Conservation (phyloP, 768 basidiomycete genomes). For the Pleurotus ostreatus region DNA sequence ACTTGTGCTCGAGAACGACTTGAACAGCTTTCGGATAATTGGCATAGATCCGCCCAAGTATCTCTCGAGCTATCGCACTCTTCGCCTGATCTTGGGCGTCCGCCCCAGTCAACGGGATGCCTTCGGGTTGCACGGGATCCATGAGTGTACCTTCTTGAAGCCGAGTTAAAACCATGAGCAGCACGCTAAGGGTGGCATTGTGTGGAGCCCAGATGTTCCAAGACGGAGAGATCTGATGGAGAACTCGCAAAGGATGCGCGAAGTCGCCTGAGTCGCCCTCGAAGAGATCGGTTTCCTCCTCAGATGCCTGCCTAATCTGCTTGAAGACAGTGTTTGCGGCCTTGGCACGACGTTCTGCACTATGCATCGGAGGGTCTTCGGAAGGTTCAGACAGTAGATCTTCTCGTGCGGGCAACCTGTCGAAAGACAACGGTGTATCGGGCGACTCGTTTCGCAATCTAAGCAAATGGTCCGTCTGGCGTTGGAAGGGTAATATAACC, state of each 20-base stretch:
- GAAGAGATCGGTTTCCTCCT: constrained; percentile 14
- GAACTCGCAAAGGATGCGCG: constrained; percentile 53
- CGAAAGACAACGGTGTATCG: constrained; percentile 36
- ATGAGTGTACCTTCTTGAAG: constrained; percentile 49
- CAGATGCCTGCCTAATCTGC: constrained; percentile 10
- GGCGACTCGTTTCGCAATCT: constrained; percentile 26
- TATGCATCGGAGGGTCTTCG: constrained; percentile 25
- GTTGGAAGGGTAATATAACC: constrained; percentile 63
- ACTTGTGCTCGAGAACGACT: constrained; percentile 29
- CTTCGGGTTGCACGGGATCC: constrained; percentile 31
- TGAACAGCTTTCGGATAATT: constrained; percentile 46
- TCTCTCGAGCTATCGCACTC: constrained; percentile 28
- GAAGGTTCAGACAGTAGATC: constrained; percentile 13
- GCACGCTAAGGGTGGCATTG: constrained; percentile 37
- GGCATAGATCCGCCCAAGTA: constrained; percentile 42
- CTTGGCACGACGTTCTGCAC: constrained; percentile 19
- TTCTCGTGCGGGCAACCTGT: constrained; percentile 19
- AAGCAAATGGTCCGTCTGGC: constrained; percentile 19
- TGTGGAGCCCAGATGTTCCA: constrained; percentile 72
- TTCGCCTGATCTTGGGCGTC: constrained; percentile 18
- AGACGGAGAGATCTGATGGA: constrained; percentile 59
- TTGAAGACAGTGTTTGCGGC: constrained; percentile 16
- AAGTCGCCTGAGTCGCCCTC: constrained; percentile 36
- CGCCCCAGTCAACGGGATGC: constrained; percentile 17
- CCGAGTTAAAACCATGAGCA: constrained; percentile 42